Evolutionary conservation across 163 green algal genomes (phyloP).

Genomic region (Trebouxiophyceae sp.): DNA sequence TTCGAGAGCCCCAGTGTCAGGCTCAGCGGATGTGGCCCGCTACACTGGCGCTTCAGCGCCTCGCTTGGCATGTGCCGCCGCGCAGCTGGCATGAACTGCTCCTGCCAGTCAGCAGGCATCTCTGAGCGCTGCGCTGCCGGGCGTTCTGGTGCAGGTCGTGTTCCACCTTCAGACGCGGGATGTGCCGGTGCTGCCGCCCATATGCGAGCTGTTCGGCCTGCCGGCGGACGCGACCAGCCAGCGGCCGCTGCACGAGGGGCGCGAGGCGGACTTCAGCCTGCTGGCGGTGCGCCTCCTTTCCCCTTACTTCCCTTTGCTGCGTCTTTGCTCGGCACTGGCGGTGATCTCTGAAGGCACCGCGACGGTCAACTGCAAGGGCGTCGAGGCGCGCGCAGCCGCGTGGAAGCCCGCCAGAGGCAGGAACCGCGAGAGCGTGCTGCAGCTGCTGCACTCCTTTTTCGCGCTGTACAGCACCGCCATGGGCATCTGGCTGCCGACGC

Average conservation of each 20-base stretch:
- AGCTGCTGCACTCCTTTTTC: slow-evolving; percentile 30
- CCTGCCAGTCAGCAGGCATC: too few species aligned
- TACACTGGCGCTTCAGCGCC: too few species aligned
- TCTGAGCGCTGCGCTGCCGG: background rate
- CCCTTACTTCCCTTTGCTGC: too few species aligned
- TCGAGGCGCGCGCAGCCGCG: too few species aligned
- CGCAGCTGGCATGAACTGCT: too few species aligned
- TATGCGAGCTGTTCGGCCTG: slow-evolving; percentile 42
- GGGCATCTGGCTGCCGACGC: background rate
- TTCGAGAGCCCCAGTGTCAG: too few species aligned
- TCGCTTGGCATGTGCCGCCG: too few species aligned
- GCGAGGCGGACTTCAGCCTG: slow-evolving; percentile 10
- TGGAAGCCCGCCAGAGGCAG: too few species aligned
- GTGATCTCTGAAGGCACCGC: slow-evolving; percentile 1
- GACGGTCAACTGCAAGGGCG: background rate
- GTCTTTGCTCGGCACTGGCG: too few species aligned
- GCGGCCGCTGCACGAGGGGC: slow-evolving; percentile 19
- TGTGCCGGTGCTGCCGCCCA: slow-evolving; percentile 44
- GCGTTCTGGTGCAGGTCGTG: slow-evolving; percentile 29
- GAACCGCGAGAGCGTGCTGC: slow-evolving; percentile 24
- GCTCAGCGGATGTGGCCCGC: too few species aligned
- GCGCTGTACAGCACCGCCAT: slow-evolving; percentile 2
- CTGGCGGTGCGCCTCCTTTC: slow-evolving; percentile 21
- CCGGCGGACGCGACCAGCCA: background rate
- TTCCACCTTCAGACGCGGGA: slow-evolving; percentile 48